Conservation (phyloP, 2,329 filamentous ascomycete species). For the Scortechinia acanthostroma region DNA sequence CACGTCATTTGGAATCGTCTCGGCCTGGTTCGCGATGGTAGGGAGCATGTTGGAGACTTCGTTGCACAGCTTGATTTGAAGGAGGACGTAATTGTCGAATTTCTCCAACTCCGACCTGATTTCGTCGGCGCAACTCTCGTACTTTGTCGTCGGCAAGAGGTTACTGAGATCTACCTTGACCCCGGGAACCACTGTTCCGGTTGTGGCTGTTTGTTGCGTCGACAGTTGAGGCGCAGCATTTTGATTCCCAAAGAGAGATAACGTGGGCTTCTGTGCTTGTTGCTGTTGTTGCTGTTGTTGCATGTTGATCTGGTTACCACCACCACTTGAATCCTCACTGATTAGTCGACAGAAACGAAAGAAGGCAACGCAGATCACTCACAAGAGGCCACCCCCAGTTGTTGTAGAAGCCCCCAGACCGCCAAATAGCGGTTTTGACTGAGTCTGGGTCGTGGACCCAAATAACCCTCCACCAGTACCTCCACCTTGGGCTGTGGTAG, state of each 20-base stretch:
- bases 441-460: conserved; percentile 9
- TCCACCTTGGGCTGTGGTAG: conserved; percentile 10
- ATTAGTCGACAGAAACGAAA: no score
- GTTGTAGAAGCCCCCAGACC: conserved; percentile 10
- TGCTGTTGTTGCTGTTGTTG: conserved; percentile 12
- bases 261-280: conserved; percentile 20
- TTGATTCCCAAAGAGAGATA: conserved; percentile 24
- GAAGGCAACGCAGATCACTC: conserved; percentile 10
- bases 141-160: conserved; percentile 55
- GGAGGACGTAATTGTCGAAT: conserved; percentile 48
- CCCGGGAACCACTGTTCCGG: conserved; percentile 29
- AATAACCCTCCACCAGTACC: conserved; percentile 19
- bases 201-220: conserved; percentile 14
- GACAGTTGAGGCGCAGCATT: conserved; percentile 19
- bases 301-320: conserved; percentile 11
- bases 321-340: not conserved
- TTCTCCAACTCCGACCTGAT: conserved; percentile 46
- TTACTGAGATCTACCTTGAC: conserved; percentile 43
- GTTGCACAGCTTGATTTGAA: conserved; percentile 43
- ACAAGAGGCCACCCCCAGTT: conserved; percentile 20
- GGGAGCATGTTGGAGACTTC: conserved; percentile 45
- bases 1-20: conserved; percentile 47
- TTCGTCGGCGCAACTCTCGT: conserved; percentile 49
- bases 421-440: not conserved
- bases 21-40: conserved; percentile 36